Conservation (phyloP, 129 eudicot genomes). For the Apium graveolens region DNA sequence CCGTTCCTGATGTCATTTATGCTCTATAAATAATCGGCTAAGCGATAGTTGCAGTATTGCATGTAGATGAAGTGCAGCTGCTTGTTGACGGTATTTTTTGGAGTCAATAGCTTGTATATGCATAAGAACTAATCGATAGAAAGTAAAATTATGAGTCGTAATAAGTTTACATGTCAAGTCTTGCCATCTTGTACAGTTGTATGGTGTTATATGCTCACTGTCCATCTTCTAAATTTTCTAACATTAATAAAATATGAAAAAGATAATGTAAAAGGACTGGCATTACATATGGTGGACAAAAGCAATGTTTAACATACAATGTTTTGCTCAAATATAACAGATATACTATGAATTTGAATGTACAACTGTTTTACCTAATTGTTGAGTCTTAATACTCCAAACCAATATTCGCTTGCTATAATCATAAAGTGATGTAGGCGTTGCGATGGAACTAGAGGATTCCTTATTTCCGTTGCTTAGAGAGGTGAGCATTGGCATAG, state of each 20-base stretch:
- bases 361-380: neutral
- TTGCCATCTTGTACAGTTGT: neutral
- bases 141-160: neutral
- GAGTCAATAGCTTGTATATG: neutral
- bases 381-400: neutral
- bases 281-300: neutral
- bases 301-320: neutral
- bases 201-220: neutral
- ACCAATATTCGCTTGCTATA: neutral
- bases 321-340: neutral
- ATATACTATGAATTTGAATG: neutral
- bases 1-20: neutral
- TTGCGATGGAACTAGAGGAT: slow-evolving; percentile 98
- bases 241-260: neutral
- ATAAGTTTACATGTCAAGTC: neutral
- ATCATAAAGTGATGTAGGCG: slow-evolving; percentile 42
- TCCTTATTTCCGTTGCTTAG: slow-evolving; percentile 78
- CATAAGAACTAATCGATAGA: neutral
- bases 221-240: neutral
- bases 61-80: neutral
- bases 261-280: neutral
- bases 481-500: slow-evolving; percentile 90
- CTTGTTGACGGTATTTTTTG: too few species aligned
- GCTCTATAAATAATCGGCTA: neutral
- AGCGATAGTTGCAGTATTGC: neutral